These are phyloP conservation scores for Russula sp. DNA, from an alignment of 768 basidiomycete species.

Conservation along the genomic window DNA sequence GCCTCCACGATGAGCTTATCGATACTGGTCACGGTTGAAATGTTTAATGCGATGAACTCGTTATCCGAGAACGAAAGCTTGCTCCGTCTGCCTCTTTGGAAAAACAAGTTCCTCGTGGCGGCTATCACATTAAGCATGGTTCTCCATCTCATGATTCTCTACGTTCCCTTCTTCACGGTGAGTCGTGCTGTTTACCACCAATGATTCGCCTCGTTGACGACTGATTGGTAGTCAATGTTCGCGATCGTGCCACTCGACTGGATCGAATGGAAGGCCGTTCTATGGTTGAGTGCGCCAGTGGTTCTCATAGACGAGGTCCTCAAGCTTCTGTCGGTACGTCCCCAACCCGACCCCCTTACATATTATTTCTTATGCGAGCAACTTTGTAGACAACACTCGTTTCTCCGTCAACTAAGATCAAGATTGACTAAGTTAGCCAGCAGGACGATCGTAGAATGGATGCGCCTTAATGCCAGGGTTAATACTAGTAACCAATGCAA, in stretches of 20 bases:
- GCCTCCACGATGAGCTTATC: slow-evolving; percentile 97
- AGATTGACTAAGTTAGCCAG: slow-evolving; percentile 32
- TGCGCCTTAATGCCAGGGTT: neutral
- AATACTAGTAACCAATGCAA: neutral
- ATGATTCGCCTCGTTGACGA: neutral
- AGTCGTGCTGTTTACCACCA: slow-evolving; percentile 26
- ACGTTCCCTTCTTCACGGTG: slow-evolving; percentile 94
- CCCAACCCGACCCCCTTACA: neutral
- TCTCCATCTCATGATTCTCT: slow-evolving; percentile 90
- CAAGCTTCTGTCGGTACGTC: slow-evolving; percentile 71
- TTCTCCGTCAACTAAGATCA: slow-evolving; percentile 48
- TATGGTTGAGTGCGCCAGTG: slow-evolving; percentile 83
- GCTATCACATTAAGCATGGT: slow-evolving; percentile 89
- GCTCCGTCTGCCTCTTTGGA: slow-evolving; percentile 84
- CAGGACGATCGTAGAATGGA: neutral
- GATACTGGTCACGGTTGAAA: slow-evolving; percentile 91
- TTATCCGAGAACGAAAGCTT: slow-evolving; percentile 95
- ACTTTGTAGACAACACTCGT: slow-evolving; percentile 44
- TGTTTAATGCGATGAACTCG: slow-evolving; percentile 99
- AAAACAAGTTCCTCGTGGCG: slow-evolving; percentile 85
- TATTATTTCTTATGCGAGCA: neutral
- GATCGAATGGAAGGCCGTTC: slow-evolving; percentile 91
- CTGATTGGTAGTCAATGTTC: slow-evolving; percentile 56
- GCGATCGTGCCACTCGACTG: slow-evolving; percentile 92
- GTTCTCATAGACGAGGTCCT: slow-evolving; percentile 84